Base-by-base conservation (phyloP, 169 alveolate species). In the Plasmodium chabaudi region DNA sequence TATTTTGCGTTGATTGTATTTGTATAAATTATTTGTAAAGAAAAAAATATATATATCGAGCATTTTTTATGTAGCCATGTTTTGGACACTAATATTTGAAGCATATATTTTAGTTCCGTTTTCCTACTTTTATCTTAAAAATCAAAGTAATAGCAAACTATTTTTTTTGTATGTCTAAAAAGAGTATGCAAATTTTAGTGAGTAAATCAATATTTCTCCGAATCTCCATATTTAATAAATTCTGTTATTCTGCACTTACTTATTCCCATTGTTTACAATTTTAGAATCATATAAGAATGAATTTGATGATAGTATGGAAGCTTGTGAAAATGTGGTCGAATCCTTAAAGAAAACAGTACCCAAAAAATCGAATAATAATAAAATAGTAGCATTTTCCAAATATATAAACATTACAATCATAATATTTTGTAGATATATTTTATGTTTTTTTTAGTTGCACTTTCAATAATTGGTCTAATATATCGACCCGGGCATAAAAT, bases 401-500 rank as follows among this genome's bases (percentile, higher is more conserved):
- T 57, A 17, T 57, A 0, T 9, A 21, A 17, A 0, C n/a, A 44
- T 34, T 34, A 34, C 21, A 51, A 12, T 59, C 25, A 51, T 70
- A 25, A 39, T 21, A 21, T 39, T 21, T 70, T 57, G 51, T 49
- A 77, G 89, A 64, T 77, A 64, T 77, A 77, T 70, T 77, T 77
- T 53, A 77, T 77, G 25, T 39, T 65, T 44, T 59, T 77, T 34
- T 51, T 77, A 77, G 77, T 77, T 65, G 77, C 59, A 12, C 21
- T 77, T 47, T 64, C 89, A 51, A 77, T 77, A 77, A 77, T 64
- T 51, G 89, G 89, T 10, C 49, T 77, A 64, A 44, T 77, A 5
- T 77, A 77, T 44, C 47, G 89, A 77, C 89, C 89, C 1, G 75
- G 79, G 1, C 89, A 77, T 46, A 77, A 77, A 23, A 65, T 77